These are phyloP conservation scores for Barnettozyma hawaiiensis DNA, from an alignment of 1,139 yeast genomes.

Conservation along the genomic window DNA sequence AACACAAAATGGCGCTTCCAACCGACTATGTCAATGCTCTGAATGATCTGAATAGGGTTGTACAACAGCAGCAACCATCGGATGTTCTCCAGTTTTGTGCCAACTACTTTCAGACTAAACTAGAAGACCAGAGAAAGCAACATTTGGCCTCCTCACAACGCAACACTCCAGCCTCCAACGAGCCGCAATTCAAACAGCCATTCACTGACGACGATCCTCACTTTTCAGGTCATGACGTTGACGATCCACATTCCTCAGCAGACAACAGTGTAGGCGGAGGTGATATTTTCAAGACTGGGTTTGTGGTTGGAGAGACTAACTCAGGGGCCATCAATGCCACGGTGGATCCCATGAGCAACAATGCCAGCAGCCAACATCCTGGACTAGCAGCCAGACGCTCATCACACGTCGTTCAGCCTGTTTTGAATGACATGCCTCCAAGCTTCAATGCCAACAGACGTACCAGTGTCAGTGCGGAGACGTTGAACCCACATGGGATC, in stretches of 20 bases:
- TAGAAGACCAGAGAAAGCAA: slow-evolving; percentile 55
- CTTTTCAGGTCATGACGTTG: slow-evolving; percentile 33
- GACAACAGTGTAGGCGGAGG: slow-evolving; percentile 9
- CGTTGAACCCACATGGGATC: slow-evolving; percentile 37
- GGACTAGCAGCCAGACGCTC: slow-evolving; percentile 23
- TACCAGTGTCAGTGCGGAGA: slow-evolving; percentile 82
- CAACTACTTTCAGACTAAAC: slow-evolving; percentile 56
- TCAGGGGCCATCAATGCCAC: slow-evolving; percentile 4
- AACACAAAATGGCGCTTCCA: slow-evolving; percentile 19
- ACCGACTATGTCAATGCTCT: slow-evolving; percentile 47
- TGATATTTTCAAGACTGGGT: slow-evolving; percentile 26
- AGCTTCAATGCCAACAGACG: slow-evolving; percentile 78
- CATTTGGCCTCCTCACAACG: slow-evolving; percentile 44
- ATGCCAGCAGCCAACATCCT: slow-evolving; percentile 5
- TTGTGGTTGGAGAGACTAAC: slow-evolving; percentile 31
- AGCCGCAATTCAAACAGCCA: slow-evolving; percentile 49
- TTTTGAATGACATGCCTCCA: slow-evolving; percentile 37
- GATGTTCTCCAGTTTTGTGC: slow-evolving; percentile 74
- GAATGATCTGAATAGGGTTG: slow-evolving; percentile 57
- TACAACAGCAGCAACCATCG: slow-evolving; percentile 55
- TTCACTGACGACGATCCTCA: slow-evolving; percentile 62
- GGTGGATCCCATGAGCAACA: slow-evolving; percentile 6
- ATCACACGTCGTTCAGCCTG: slow-evolving; percentile 16
- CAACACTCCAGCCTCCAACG: slow-evolving; percentile 31
- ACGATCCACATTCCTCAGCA: slow-evolving; percentile 12